Base-by-base conservation (phyloP, 2,329 filamentous ascomycete species). In the Trichoderma simmonsii region DNA sequence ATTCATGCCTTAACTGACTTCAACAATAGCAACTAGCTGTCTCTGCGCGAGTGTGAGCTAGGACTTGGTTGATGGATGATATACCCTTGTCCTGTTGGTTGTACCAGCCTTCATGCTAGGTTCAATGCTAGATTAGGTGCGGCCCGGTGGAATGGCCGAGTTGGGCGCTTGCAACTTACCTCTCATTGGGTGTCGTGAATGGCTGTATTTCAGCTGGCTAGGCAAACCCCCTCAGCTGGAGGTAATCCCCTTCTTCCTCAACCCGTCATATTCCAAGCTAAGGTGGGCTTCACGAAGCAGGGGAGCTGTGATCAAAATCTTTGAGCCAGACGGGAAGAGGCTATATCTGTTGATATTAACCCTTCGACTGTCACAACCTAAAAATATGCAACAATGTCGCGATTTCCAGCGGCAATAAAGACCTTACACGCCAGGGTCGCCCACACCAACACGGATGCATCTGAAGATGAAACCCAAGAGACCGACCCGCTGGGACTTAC, bases 401-500 rank as follows among this genome's bases (percentile, higher is more conserved):
- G 12, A 8, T 36, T 66, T 5, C 63, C 63, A 66, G 30, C 63
- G 63, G 43, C 28, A 8, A 66, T 66, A 6, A 66, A 66, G 30
- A 56, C n/a, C 8, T 32, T 66, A n/a, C 63, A 66, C 7, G 43
- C 63, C 18, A 66, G 30, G 6, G 43, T 66, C 2, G 12, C 43
- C 43, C 43, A 56, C 15, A n/a, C 28, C 43, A 66, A 66, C 43
- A 26, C 63, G 8, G 63, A 66, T 14, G n/a, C 30, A 56, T 56
- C 63, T 15, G 63, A 66, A 18, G 63, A 30, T 21, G 43, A 56
- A 15, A 24, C 6, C 43, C 63, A 66, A 56, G 63, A 54, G n/a
- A 24, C 28, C 28, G 66, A 54, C 18, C 51, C 62, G 24, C 71
- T 73, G 14, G 71, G 71, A 6, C 28, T 73, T n/a, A 30, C 24